Evolutionary conservation across 2,329 filamentous ascomycete genomes (phyloP).

Genomic region (Colletotrichum sp.): DNA sequence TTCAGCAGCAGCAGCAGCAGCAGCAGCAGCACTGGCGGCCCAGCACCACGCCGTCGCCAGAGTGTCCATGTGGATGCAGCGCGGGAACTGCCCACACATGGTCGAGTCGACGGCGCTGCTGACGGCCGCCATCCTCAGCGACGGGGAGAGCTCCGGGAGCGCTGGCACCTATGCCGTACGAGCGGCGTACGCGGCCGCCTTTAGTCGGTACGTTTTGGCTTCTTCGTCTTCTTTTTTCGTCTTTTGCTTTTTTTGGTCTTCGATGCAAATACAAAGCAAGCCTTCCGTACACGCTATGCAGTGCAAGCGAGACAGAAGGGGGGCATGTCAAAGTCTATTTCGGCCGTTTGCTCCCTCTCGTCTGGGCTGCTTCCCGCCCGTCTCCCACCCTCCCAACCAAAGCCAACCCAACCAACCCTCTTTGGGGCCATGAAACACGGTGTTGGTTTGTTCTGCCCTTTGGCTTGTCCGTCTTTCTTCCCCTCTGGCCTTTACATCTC

Average conservation of each 20-base stretch:
- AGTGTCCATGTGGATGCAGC: slow-evolving; percentile 73
- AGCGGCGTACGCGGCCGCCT: slow-evolving; percentile 75
- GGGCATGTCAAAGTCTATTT: not conserved
- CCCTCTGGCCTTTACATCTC: not conserved
- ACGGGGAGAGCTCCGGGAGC: slow-evolving; percentile 47
- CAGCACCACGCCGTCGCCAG: slow-evolving; percentile 58
- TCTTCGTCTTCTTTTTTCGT: not conserved
- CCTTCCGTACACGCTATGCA: not conserved
- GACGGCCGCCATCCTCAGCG: slow-evolving; percentile 71
- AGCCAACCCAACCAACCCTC: not conserved
- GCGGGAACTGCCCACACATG: slow-evolving; percentile 77
- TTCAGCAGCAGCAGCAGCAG: slow-evolving; percentile 11
- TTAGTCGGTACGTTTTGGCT: slow-evolving; percentile 65
- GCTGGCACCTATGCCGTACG: slow-evolving; percentile 65
- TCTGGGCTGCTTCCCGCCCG: not conserved
- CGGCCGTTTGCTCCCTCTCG: not conserved
- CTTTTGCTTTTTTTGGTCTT: not conserved
- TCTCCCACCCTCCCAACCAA: not conserved
- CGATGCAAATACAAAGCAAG: not conserved
- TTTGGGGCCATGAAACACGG: slow-evolving; percentile 4
- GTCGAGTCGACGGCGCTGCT: slow-evolving; percentile 80
- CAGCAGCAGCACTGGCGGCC: slow-evolving; percentile 29
- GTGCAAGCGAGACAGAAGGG: not conserved
- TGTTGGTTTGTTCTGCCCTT: not conserved
- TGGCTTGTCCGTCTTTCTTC: not conserved